Conservation (phyloP, 2,329 filamentous ascomycete species). For the Colletotrichum sp. region DNA sequence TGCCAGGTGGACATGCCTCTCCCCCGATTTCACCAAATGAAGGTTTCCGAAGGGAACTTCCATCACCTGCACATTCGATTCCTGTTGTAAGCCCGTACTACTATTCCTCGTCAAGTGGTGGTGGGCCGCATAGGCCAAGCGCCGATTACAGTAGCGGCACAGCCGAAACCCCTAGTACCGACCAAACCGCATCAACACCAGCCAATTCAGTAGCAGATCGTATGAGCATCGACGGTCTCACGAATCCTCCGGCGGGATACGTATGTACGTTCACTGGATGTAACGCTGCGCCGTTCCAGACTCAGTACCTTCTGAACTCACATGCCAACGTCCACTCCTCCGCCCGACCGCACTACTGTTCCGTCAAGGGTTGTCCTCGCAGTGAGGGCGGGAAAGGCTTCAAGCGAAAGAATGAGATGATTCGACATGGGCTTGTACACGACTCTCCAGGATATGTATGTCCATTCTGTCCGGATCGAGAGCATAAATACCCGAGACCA, state of each 20-base stretch:
- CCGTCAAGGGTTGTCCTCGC: conserved; percentile 65
- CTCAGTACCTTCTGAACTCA: conserved; percentile 78
- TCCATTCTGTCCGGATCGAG: conserved; percentile 91
- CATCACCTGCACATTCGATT: conserved; percentile 49
- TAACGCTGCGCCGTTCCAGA: conserved; percentile 76
- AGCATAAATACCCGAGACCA: conserved; percentile 92
- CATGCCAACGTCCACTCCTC: conserved; percentile 77
- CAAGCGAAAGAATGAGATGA: conserved; percentile 78
- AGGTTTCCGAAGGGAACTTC: conserved; percentile 46
- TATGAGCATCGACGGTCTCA: conserved; percentile 65
- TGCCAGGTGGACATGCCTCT: conserved; percentile 29
- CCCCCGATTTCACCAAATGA: conserved; percentile 58
- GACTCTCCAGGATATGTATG: conserved; percentile 95
- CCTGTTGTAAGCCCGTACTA: conserved; percentile 43
- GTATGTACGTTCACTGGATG: conserved; percentile 68
- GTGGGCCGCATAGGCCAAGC: conserved; percentile 37
- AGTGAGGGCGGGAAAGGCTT: conserved; percentile 71
- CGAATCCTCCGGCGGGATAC: conserved; percentile 58
- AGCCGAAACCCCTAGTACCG: conserved; percentile 51
- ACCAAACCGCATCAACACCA: conserved; percentile 48
- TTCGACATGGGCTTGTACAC: conserved; percentile 83
- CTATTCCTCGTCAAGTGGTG: conserved; percentile 34
- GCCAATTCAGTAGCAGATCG: conserved; percentile 50
- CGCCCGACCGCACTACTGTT: conserved; percentile 69
- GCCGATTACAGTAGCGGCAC: conserved; percentile 49